Evolutionary conservation across 202 grass and related monocot genomes (phyloP).

Genomic region (Bolboschoenoplectus hybrid): DNA sequence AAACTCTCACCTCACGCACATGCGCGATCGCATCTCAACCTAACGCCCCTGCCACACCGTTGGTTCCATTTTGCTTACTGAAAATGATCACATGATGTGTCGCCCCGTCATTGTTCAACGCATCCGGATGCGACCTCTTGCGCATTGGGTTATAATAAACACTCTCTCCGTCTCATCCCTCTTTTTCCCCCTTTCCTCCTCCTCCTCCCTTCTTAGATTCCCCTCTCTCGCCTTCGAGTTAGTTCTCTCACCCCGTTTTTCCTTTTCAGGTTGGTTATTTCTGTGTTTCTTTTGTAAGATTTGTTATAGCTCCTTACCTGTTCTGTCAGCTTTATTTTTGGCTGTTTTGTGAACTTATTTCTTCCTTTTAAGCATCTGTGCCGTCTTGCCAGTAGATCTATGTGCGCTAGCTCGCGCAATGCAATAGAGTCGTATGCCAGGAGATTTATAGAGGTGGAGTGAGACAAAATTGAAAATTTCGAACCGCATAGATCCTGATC

Average conservation of each 20-base stretch:
- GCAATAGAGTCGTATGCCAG: not conserved
- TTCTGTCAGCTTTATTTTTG: not conserved
- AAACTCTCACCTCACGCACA: not conserved
- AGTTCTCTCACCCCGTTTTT: not conserved
- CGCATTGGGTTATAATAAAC: not conserved
- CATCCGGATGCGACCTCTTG: not conserved
- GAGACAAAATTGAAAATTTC: not conserved
- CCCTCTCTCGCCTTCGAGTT: not conserved
- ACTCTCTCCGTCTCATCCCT: conserved; percentile 16
- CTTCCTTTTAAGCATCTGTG: not conserved
- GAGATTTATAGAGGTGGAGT: not conserved
- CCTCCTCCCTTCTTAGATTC: conserved; percentile 22
- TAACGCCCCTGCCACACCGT: not conserved
- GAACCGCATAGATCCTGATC: conserved; percentile 21
- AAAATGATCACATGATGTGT: conserved; percentile 27
- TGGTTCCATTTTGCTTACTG: not conserved
- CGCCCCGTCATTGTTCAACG: not conserved
- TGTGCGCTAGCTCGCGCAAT: conserved; percentile 14
- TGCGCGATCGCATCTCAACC: conserved; percentile 17
- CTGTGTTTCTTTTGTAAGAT: not conserved
- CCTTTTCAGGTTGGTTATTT: not conserved
- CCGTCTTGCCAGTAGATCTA: conserved; percentile 34
- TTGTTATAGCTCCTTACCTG: not conserved
- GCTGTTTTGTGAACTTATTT: not conserved
- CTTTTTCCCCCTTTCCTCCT: conserved; percentile 20